Evolutionary conservation across 768 basidiomycete species (phyloP), one percentile per base, ranked within the genome.

Genomic region (Clathrus columnatus): DNA sequence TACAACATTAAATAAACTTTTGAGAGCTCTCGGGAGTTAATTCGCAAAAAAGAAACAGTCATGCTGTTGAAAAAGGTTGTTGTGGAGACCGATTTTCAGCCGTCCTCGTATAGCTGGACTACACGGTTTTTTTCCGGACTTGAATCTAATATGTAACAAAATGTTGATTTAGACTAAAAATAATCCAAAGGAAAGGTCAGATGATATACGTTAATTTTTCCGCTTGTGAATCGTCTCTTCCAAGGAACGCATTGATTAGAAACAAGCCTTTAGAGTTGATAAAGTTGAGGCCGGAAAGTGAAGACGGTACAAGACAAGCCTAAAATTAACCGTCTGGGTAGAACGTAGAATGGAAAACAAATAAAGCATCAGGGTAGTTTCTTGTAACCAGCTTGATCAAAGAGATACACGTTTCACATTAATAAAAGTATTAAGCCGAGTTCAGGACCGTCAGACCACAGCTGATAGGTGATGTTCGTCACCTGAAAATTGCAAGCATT

Each of bases 11-110:
- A 17, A 42, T 52, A 52, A 16, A 32, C 42, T 6, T 20, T 26
- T 18, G 20, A 11, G 36, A 36, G 36, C 36, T 8, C 36, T 4
- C 36, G 29, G 21, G 32, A 21, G 24, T 11, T 43, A 21, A 24
- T 27, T 52, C 51, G 20, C 17, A 41, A 36, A 36, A 36, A 36
- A n/a, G n/a, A 11, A 14, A 4, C n/a, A 11, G n/a, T 32, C 30
- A 32, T 32, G 30, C 6, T 36, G 36, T 14, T 11, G 36, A n/a
- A 36, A n/a, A 11, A 14, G 36, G 14, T 14, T 36, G n/a, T n/a
- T 21, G 51, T 11, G 23, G 21, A 21, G 18, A 26, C 51, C 51
- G 51, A 52, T 42, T 52, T 52, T 52, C 51, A 28, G n/a, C 36
- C 36, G 36, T 8, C 51, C 29, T 6, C 14, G 30, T 47, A 11